Percentiles rank a stretch among this genome's conserved stretches.
These are phyloP conservation scores for Ophiostoma sp. DNA, from an alignment of 2,329 filamentous ascomycete genomes.

Conservation along the genomic window DNA sequence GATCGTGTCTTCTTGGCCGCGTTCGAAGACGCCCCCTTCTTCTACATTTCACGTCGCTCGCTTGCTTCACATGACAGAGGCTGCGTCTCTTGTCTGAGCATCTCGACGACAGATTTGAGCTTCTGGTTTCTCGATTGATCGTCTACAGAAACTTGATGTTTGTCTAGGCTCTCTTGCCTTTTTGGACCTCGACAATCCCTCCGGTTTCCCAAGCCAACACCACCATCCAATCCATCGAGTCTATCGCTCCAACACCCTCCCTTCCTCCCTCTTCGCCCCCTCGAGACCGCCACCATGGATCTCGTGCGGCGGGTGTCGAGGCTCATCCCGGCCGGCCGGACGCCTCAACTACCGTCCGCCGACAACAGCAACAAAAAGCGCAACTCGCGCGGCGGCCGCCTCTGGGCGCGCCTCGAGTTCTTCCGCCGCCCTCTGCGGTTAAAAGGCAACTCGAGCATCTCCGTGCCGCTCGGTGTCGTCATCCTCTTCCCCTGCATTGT, in stretches of 20 bases:
- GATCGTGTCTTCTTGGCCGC: slow-evolving; percentile 12
- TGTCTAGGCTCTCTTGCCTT: slow-evolving; percentile 6
- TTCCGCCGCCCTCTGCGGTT: slow-evolving; percentile 81
- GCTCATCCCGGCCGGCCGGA: slow-evolving; percentile 41
- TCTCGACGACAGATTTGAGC: background rate
- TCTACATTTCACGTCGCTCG: background rate
- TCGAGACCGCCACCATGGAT: slow-evolving; percentile 43
- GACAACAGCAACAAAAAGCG: slow-evolving; percentile 52
- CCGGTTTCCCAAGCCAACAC: background rate
- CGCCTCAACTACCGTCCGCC: slow-evolving; percentile 44
- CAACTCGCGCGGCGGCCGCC: slow-evolving; percentile 36
- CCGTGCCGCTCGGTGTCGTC: slow-evolving; percentile 86
- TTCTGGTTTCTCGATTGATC: background rate
- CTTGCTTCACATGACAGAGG: slow-evolving; percentile 1
- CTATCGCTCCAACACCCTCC: background rate
- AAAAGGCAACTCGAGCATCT: slow-evolving; percentile 85
- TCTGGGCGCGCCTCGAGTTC: slow-evolving; percentile 62
- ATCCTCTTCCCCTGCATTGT: slow-evolving; percentile 89
- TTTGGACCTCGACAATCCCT: slow-evolving; percentile 11
- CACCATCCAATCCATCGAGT: background rate
- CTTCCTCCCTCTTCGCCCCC: slow-evolving; percentile 9
- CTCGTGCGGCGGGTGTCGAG: slow-evolving; percentile 51
- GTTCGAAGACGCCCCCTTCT: slow-evolving; percentile 6
- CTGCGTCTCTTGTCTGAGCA: background rate
- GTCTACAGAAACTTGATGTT: background rate